A percentile compares a stretch with the other conserved stretches of the same genome.
These are phyloP conservation scores for Trichoderma parareesei DNA, from an alignment of 495 filamentous ascomycete species.

Conservation along the genomic window DNA sequence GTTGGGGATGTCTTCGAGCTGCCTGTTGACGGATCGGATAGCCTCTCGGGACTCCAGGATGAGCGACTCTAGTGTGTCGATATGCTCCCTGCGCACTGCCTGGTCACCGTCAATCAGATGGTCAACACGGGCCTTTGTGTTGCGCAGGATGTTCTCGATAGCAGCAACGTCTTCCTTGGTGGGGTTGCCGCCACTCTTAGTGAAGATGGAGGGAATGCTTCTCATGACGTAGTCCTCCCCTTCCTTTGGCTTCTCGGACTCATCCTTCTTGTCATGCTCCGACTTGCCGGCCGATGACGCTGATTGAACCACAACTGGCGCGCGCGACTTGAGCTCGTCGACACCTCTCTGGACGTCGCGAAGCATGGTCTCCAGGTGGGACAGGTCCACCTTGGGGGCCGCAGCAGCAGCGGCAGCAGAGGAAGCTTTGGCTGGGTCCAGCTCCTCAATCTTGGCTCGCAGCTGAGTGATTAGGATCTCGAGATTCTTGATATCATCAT, in stretches of 20 bases:
- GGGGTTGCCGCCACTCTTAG: conserved; percentile 29
- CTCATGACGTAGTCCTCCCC: not conserved
- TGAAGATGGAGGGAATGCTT: conserved; percentile 23
- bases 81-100: conserved; percentile 62
- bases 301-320: conserved; percentile 18
- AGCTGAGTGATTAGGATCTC: conserved; percentile 76
- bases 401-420: conserved; percentile 17
- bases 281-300: not conserved
- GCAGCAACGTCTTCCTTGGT: conserved; percentile 71
- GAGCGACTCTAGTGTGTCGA: conserved; percentile 62
- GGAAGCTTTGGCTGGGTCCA: conserved; percentile 46
- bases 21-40: conserved; percentile 48
- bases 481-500: conserved; percentile 71
- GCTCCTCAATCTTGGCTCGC: conserved; percentile 69
- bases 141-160: conserved; percentile 80
- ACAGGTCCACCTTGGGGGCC: conserved; percentile 36
- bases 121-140: conserved; percentile 75
- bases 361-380: conserved; percentile 32
- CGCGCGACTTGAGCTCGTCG: conserved; percentile 42
- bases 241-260: conserved; percentile 2
- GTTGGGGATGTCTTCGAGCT: conserved; percentile 51
- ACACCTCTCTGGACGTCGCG: conserved; percentile 51
- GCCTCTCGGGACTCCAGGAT: conserved; percentile 64
- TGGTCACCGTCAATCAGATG: conserved; percentile 60
- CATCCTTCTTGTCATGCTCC: not conserved